Evolutionary conservation across 345 rosid species (phyloP), one percentile per base, ranked within the genome.

Genomic region (Camelina neglecta): DNA sequence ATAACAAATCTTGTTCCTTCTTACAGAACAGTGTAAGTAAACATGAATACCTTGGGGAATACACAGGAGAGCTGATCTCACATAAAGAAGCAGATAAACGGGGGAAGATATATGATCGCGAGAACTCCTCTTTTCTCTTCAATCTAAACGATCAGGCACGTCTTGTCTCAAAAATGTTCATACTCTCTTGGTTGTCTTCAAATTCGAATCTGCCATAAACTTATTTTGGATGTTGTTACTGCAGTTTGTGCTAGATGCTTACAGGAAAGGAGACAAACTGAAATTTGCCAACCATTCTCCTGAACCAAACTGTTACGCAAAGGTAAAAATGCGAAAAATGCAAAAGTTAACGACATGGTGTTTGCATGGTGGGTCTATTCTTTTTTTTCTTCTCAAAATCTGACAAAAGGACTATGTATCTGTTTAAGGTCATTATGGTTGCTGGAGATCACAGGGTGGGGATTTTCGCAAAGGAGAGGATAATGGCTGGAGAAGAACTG

Each of bases 181-280:
- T 18, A 7, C 31, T 45, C 38, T 44, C 49, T 62, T 35, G n/a
- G 18, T 60, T 64, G 16, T 47, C 50, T 59, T 48, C 58, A 58
- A 18, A 53, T 47, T 69, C 51, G 24, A 11, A 38, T 38, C 41
- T 39, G 4, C 42, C 42, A 39, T 39, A 3, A 39, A 39, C 3
- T 39, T 10, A 23, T 21, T 79, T 74, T 72, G 51, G 65, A 50
- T 74, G 11, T 54, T 26, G 29, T 4, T 4, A 15, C 11, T 81
- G 94, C 88, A 96, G 99, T 93, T 90, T 85, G 98, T 93, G 77
- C 92, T 93, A 58, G 99, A 96, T 86, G 98, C 99, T 65, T 96
- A 89, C 68, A 86, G 99, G 42, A 96, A 96, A 79, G 99, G 99
- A 42, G 98, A 96, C 85, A 96, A 96, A 69, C 79, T 93, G 79